Base-by-base conservation (phyloP, 805 yeast species). In the Lachancea meyersii region DNA sequence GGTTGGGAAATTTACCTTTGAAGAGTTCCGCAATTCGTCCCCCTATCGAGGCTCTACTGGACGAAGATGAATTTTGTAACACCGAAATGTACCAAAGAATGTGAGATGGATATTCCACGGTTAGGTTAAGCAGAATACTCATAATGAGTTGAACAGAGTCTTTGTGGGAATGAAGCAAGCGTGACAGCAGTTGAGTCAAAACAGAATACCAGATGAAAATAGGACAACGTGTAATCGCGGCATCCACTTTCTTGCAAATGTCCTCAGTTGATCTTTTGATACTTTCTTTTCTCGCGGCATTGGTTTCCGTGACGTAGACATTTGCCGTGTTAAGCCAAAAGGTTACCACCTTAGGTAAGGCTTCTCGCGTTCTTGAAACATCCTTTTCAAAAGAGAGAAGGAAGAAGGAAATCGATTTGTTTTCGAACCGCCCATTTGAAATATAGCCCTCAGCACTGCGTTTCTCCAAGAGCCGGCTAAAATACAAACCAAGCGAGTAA, bases 311-410 rank as follows among this genome's bases (percentile, higher is more conserved):
- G 21, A 55, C 45, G 11, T 24, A 31, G 14, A 35, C 17, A 17
- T 37, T 32, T 7, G 58, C 53, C 59, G 82, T 84, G 52, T 89
- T 96, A 19, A 93, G 67, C 98, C 98, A 93, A 7, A 86, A 73
- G 0, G 96, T 87, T 4, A 89, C 73, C n/a, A 86, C 75, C 54
- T 87, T 88, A 0, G 98, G 97, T 17, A 93, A 65, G 0, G 91
- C 82, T 62, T 93, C 97, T 55, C 79, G 79, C 2, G 86, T 73
- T 54, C 79, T 82, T 28, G 76, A 72, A 2, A 80, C 71, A 1
- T 76, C 76, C 41, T 53, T 55, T 22, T 58, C 57, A 40, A 63
- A 59, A 0, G 68, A 60, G 11, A 45, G 34, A 31, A 62, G 39
- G 32, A 63, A 58, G 38, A 49, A 58, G 1, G 58, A 51, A 7